Conservation (phyloP, 495 filamentous ascomycete genomes). For the Chaetomium fimeti region DNA sequence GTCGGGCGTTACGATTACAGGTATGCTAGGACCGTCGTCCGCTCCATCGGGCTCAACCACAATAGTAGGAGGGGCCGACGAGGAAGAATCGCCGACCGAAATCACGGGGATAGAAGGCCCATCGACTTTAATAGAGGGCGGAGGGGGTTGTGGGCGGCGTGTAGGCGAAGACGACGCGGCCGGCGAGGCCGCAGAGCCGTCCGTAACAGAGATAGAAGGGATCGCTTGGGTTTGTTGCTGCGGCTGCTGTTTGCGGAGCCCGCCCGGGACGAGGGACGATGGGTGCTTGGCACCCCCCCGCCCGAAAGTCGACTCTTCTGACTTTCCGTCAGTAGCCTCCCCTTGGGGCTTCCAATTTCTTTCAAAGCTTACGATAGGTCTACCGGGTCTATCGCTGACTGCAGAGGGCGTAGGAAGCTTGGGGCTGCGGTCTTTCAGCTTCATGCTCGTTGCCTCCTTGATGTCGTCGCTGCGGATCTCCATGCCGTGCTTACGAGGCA, state of each 20-base stretch:
- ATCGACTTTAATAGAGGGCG: constrained; percentile 44
- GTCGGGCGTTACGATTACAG: constrained; percentile 47
- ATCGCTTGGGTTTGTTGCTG: constrained; percentile 35
- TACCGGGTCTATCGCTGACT: constrained; percentile 77
- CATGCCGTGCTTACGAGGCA: constrained; percentile 64
- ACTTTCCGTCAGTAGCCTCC: constrained; percentile 57
- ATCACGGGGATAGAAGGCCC: constrained; percentile 33
- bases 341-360: constrained; percentile 69
- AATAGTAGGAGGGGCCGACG: constrained; percentile 37
- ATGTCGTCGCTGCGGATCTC: constrained; percentile 87
- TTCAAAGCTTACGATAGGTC: constrained; percentile 93
- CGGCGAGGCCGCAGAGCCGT: constrained; percentile 41
- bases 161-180: constrained; percentile 29
- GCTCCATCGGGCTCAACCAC: constrained; percentile 44
- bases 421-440: constrained; percentile 75
- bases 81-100: constrained; percentile 33
- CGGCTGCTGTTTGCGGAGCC: constrained; percentile 29
- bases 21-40: constrained; percentile 40
- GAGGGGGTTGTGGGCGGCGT: constrained; percentile 37
- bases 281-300: constrained; percentile 25
- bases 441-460: constrained; percentile 85
- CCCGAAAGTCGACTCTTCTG: constrained; percentile 41
- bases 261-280: constrained; percentile 30
- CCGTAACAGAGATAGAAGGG: constrained; percentile 63
- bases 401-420: constrained; percentile 81